These are phyloP conservation scores for Cytospora mali DNA, from an alignment of 2,329 filamentous ascomycete genomes.

Conservation along the genomic window DNA sequence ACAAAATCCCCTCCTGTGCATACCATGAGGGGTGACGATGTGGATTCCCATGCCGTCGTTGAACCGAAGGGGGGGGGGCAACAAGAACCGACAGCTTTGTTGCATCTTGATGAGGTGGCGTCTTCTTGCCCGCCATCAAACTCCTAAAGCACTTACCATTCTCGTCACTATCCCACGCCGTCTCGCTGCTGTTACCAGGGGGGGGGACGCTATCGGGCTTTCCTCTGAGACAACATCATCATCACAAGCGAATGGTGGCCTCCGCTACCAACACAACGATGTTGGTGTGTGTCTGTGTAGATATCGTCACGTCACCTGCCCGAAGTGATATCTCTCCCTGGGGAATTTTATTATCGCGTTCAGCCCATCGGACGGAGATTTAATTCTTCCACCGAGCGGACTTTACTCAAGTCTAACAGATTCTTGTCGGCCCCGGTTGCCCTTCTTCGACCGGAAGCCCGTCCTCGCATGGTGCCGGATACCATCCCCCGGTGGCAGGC, in stretches of 20 bases:
- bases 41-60: background rate
- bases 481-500: slow-evolving; percentile 12
- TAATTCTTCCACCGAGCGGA: background rate
- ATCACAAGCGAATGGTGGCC: background rate
- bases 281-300: background rate
- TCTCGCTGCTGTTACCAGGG: slow-evolving; percentile 10
- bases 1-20: background rate
- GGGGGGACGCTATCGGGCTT: too few relatives aligned
- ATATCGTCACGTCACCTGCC: slow-evolving; percentile 11
- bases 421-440: background rate
- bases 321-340: background rate
- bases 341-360: background rate
- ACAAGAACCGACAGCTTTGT: background rate
- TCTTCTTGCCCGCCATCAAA: slow-evolving; percentile 1
- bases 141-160: background rate
- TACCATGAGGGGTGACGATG: background rate
- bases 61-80: too few relatives aligned
- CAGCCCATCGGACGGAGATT: background rate
- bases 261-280: background rate
- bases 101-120: slow-evolving; percentile 22
- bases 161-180: background rate
- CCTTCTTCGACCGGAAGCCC: slow-evolving; percentile 2
- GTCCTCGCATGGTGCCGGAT: slow-evolving; percentile 13
- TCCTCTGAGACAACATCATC: slow-evolving; percentile 16
- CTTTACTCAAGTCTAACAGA: too few relatives aligned